Base-by-base conservation (phyloP, 352 stramenopile genomes). In the Halophytophthora batemanensis region DNA sequence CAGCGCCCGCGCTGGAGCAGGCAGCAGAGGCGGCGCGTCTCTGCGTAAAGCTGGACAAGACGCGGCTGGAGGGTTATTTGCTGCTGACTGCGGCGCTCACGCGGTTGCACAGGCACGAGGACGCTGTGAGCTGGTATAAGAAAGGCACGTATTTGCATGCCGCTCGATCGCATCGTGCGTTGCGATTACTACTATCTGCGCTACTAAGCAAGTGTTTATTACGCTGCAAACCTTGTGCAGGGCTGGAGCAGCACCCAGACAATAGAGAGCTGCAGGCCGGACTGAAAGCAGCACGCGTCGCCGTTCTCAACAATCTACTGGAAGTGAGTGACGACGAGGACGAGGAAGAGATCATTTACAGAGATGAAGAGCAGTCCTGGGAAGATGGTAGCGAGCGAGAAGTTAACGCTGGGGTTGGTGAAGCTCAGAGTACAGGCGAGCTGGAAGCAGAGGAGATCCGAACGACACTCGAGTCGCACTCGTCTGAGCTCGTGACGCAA, bases 251-350 rank as follows among this genome's bases (percentile, higher is more conserved):
- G 15, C 46, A 85, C 45, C 69, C 74, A 18, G 55, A 47, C 6
- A 63, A 72, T 44, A 43, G 36, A 13, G 58, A 79, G 53, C 64
- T 91, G 11, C 58, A 77, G 40, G 44, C 22, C 0, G 57, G 58
- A 22, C 59, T 91, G n/a, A 75, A 68, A 52, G 53, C 59, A 25
- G 75, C 80, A 45, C 73, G 80, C 34, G 56, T 91, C 21, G 66
- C 62, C 23, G 80, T 89, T 18, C 44, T 89, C 0, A 66, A 82
- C 41, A 47, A 65, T 39, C 52, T 86, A 45, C 42, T 77, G 21
- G 51, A 77, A 38, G 49, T 66, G 17, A 64, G 63, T 12, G 58
- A 71, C 3, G 61, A 76, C 29, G 67, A 69, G 18, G 56, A 73
- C 0, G 61, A 77, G 0, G 59, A 66, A 6, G 56, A 74, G 35